Conservation (phyloP, 163 green algal species). For the Coccomyxa subellipsoidea region DNA sequence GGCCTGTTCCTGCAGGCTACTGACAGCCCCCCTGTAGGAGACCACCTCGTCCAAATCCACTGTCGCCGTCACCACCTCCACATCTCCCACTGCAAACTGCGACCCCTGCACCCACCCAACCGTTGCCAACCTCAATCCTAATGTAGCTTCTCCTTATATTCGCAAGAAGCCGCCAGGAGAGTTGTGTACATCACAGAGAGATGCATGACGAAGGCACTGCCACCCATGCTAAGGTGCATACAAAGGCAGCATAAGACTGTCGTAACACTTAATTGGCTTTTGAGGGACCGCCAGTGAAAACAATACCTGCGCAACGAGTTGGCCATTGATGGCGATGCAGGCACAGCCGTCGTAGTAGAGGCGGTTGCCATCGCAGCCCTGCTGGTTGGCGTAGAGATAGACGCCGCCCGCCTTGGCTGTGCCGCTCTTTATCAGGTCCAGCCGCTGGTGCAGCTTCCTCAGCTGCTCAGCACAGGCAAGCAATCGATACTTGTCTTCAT, state of each 20-base stretch:
- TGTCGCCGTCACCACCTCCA: conserved; percentile 89
- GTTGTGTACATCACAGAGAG: too few species aligned
- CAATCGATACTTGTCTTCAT: too few species aligned
- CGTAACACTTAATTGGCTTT: too few species aligned
- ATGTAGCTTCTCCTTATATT: too few species aligned
- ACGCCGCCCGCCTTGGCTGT: conserved; percentile 89
- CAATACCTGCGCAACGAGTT: conserved; percentile 77
- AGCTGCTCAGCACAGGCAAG: conserved; percentile 47
- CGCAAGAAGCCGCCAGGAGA: too few species aligned
- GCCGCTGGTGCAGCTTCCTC: conserved; percentile 85
- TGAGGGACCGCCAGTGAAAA: too few species aligned
- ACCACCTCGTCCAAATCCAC: conserved; percentile 94
- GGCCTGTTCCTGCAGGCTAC: conserved; percentile 75
- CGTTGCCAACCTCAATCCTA: too few species aligned
- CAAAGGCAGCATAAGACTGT: too few species aligned
- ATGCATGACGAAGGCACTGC: too few species aligned
- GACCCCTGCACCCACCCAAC: conserved; percentile 36
- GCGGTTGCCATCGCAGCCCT: conserved; percentile 91
- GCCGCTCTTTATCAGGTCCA: conserved; percentile 84
- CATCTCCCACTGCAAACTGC: conserved; percentile 83
- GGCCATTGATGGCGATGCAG: conserved; percentile 86
- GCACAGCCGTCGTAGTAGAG: conserved; percentile 98
- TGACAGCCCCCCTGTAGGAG: conserved; percentile 50
- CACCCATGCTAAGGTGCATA: too few species aligned
- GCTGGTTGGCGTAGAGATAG: conserved; percentile 98